phyloP scores from a whole-genome alignment of 2,329 filamentous ascomycete species.

The Hypomyces rosellus region DNA sequence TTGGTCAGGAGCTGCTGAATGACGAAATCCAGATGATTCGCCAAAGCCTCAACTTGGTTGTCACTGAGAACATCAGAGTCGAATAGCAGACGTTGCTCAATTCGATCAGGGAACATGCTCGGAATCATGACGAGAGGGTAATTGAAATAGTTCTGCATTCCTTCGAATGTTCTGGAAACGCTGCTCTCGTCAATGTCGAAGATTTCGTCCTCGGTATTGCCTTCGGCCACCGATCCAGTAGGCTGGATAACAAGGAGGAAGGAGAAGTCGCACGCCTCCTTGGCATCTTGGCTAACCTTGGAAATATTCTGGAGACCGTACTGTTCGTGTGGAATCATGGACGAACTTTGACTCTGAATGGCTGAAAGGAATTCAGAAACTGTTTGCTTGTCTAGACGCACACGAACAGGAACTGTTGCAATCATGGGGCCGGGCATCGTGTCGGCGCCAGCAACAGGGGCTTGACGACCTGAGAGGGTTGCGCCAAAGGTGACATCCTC shows the following conservation, averaged over 20 bases:
- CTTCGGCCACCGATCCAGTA: constrained; percentile 7
- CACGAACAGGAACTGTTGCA: constrained; percentile 8
- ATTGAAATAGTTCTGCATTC: constrained; percentile 3
- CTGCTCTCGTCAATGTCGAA: constrained; percentile 12
- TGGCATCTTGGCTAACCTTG: constrained; percentile 10
- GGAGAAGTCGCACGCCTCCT: constrained; percentile 14
- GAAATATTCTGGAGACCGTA: constrained; percentile 18
- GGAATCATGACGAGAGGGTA: constrained; percentile 2
- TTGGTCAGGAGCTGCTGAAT: not conserved
- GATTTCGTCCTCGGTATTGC: constrained; percentile 8
- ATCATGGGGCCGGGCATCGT: constrained; percentile 13
- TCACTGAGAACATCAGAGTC: constrained; percentile 1
- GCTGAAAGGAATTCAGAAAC: constrained; percentile 6
- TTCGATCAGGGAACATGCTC: not conserved
- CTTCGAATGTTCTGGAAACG: not conserved
- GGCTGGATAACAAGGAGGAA: constrained; percentile 16
- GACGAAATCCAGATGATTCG: constrained; percentile 2
- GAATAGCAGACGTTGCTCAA: constrained; percentile 1
- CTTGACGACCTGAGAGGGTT: constrained; percentile 16
- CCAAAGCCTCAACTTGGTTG: not conserved
- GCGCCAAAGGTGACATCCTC: constrained; percentile 14
- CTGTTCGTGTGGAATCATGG: constrained; percentile 16
- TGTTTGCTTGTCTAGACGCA: constrained; percentile 1
- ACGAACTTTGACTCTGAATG: constrained; percentile 10
- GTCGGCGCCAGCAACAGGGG: constrained; percentile 13